Conservation (phyloP, 805 yeast genomes). For the Ogataea thermomethanolica region DNA sequence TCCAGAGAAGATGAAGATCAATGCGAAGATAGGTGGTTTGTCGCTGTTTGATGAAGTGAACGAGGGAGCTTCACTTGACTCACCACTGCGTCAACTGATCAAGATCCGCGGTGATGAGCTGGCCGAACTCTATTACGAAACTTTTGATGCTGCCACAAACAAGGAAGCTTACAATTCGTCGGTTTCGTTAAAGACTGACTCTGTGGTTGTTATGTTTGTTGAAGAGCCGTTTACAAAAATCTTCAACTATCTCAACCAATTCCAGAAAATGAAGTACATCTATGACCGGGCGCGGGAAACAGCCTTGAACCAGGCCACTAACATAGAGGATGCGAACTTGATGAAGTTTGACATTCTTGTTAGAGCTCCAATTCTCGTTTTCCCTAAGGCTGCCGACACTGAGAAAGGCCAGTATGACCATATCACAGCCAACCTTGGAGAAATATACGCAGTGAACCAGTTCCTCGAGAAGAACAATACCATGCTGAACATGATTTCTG, state of each 20-base stretch:
- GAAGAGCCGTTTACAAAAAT: conserved; percentile 76
- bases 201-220: conserved; percentile 71
- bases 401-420: conserved; percentile 48
- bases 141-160: conserved; percentile 58
- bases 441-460: conserved; percentile 63
- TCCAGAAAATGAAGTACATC: conserved; percentile 81
- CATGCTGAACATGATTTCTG: conserved; percentile 51
- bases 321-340: conserved; percentile 50
- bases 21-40: conserved; percentile 72
- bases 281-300: conserved; percentile 87
- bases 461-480: conserved; percentile 38
- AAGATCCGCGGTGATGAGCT: conserved; percentile 75
- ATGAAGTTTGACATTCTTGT: conserved; percentile 71
- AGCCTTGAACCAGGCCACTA: conserved; percentile 76
- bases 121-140: conserved; percentile 81
- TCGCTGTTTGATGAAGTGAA: conserved; percentile 73
- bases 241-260: conserved; percentile 62
- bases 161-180: conserved; percentile 50
- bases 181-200: conserved; percentile 66
- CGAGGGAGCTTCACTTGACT: conserved; percentile 56
- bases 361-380: conserved; percentile 78
- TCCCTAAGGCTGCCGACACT: conserved; percentile 57
- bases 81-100: conserved; percentile 60
- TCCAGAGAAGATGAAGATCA: conserved; percentile 74
- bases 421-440: conserved; percentile 76